phyloP scores from a whole-genome alignment of 169 alveolate genomes.

The Theileria luwenshuni region DNA sequence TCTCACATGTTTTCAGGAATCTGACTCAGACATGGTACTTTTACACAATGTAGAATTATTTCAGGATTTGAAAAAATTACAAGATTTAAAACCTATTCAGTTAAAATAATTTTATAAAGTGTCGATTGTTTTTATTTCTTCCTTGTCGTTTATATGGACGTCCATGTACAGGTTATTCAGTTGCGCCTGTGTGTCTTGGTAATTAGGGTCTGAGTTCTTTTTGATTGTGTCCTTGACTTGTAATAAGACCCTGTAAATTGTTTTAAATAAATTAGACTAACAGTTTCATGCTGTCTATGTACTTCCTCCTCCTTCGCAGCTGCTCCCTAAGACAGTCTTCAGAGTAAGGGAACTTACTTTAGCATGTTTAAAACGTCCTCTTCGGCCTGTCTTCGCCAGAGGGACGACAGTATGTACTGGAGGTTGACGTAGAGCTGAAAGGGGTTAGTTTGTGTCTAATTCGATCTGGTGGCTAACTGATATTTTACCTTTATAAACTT shows the following conservation, averaged over 20 bases:
- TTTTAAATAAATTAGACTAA: conserved; percentile 37
- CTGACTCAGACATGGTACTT: not conserved
- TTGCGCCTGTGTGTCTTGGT: not conserved
- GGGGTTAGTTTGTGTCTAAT: conserved; percentile 9
- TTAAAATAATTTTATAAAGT: not conserved
- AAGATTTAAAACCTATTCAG: not conserved
- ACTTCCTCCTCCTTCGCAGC: conserved; percentile 68
- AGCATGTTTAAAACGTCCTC: conserved; percentile 65
- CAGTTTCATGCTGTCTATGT: conserved; percentile 74
- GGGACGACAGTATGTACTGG: conserved; percentile 66
- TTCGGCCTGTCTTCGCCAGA: conserved; percentile 62
- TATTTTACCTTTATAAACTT: conserved; percentile 48
- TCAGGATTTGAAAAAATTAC: not conserved
- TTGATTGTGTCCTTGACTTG: conserved; percentile 8
- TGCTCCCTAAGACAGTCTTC: conserved; percentile 45
- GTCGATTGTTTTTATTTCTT: not conserved
- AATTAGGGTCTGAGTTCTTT: not conserved
- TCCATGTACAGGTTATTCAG: not conserved
- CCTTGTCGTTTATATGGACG: not conserved
- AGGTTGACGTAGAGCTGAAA: conserved; percentile 71
- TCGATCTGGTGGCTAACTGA: conserved; percentile 20
- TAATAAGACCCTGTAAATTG: conserved; percentile 38
- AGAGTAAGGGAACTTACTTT: conserved; percentile 7
- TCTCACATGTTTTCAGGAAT: conserved; percentile 1
- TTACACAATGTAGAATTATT: not conserved